Evolutionary conservation across 371 early-diverging fungal genomes (phyloP), one percentile per base, ranked within the genome.

Genomic region (Entomophthora muscae): DNA sequence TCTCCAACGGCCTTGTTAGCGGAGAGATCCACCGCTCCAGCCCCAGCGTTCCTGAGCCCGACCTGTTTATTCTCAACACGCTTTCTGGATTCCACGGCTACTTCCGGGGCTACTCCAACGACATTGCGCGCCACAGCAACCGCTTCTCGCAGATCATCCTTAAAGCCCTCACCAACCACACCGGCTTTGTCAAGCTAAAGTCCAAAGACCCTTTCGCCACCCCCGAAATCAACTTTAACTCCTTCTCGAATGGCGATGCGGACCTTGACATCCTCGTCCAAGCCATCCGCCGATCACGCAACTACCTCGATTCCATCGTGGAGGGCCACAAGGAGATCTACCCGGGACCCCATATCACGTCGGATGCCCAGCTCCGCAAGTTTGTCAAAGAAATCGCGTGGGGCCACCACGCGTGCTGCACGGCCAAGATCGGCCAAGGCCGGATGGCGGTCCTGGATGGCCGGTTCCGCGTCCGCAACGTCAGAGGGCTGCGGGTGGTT

Each of bases 401-500:
- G 21, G 66, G 61, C 31, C 65, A 68, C 58, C 69, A 71, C 30
- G 63, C 66, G 21, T 65, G 68, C 51, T 66, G 71, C 61, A 71
- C 71, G 21, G 64, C 67, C 51, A 63, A 71, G 28, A 72, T 76
- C 71, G 73, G 73, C 0, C 61, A 66, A 0, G 70, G 70, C 3
- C 63, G 67, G 0, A 57, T 67, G 52, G 71, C 75, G 5, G 79
- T 79, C 0, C 76, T 72, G 22, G 75, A 76, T 63, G 24, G 51
- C 24, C 67, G 71, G 31, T 61, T 79, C 52, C 67, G 68, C 21
- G 78, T 79, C 0, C 64, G 75, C 29, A 74, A 74, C 7, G 52
- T 71, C 1, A 68, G 70, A 0, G 66, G 70, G 1, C 64, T 79
- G 24, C 65, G 80, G 3, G 73, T 79, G 0, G 69, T 77, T 12